Percentiles rank a stretch among this genome's conserved stretches.
Evolutionary conservation across 495 filamentous ascomycete genomes (phyloP).

Genomic region (Aspergillus leporis): DNA sequence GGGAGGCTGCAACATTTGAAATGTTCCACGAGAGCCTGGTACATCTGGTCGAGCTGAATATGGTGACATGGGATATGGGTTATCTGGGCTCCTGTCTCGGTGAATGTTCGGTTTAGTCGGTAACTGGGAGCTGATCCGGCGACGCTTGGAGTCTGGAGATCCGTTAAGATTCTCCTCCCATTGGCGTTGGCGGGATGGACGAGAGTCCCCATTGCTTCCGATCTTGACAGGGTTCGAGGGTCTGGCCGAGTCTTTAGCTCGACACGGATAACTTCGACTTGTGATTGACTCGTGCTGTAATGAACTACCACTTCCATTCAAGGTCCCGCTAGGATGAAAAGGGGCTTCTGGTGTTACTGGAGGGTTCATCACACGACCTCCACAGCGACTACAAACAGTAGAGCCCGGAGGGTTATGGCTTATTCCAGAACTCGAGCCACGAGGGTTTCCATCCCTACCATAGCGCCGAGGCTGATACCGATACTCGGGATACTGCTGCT

Average conservation of each 20-base stretch:
- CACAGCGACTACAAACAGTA: conserved; percentile 44
- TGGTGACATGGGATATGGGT: conserved; percentile 34
- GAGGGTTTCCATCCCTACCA: conserved; percentile 51
- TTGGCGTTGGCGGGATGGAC: conserved; percentile 25
- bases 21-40: conserved; percentile 28
- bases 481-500: conserved; percentile 89
- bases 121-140: conserved; percentile 46
- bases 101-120: conserved; percentile 28
- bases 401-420: conserved; percentile 41
- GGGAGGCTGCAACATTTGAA: conserved; percentile 42
- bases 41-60: conserved; percentile 35
- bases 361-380: conserved; percentile 48
- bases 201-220: conserved; percentile 22
- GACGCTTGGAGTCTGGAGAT: conserved; percentile 58
- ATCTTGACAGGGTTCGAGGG: conserved; percentile 26
- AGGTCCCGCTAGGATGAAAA: conserved; percentile 29
- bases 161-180: conserved; percentile 28
- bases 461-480: conserved; percentile 87
- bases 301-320: conserved; percentile 19
- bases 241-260: conserved; percentile 22
- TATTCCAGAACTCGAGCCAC: conserved; percentile 33
- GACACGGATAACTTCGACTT: conserved; percentile 25
- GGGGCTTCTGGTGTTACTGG: conserved; percentile 44
- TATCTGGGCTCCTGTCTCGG: conserved; percentile 38
- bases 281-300: conserved; percentile 22